Percentiles rank a stretch among this genome's conserved stretches.
These are phyloP conservation scores for Teunomyces atbi DNA, from an alignment of 805 yeast genomes.

Conservation along the genomic window DNA sequence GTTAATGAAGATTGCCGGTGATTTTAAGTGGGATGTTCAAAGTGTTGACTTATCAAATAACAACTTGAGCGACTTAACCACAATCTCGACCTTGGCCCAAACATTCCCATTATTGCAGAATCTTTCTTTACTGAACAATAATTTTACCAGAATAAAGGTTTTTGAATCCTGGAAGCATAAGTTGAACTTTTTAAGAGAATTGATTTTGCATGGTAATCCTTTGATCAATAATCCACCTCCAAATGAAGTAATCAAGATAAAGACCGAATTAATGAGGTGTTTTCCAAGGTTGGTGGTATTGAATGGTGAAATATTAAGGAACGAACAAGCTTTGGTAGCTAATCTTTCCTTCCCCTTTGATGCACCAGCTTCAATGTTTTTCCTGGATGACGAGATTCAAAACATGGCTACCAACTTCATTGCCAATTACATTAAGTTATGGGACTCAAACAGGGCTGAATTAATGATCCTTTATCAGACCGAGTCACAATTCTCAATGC, in stretches of 20 bases:
- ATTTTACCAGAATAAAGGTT: slow-evolving; percentile 52
- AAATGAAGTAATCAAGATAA: slow-evolving; percentile 40
- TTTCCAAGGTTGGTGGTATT: slow-evolving; percentile 82
- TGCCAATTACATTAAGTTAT: slow-evolving; percentile 67
- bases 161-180: slow-evolving; percentile 79
- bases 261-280: slow-evolving; percentile 58
- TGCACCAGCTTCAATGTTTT: slow-evolving; percentile 64
- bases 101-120: slow-evolving; percentile 76
- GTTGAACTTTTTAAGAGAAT: slow-evolving; percentile 68
- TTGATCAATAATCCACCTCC: slow-evolving; percentile 36
- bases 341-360: slow-evolving; percentile 57
- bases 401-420: slow-evolving; percentile 73
- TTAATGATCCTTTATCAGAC: slow-evolving; percentile 72
- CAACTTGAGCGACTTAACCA: slow-evolving; percentile 56
- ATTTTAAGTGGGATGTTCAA: slow-evolving; percentile 54
- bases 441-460: slow-evolving; percentile 78
- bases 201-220: slow-evolving; percentile 79
- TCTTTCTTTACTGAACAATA: slow-evolving; percentile 77
- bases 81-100: slow-evolving; percentile 63
- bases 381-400: slow-evolving; percentile 74
- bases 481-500: slow-evolving; percentile 81
- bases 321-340: slow-evolving; percentile 56
- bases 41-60: slow-evolving; percentile 67
- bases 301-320: slow-evolving; percentile 77
- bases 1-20: slow-evolving; percentile 73